Evolutionary conservation across 1,284 basidiomycete genomes (phyloP).

Genomic region (Ustilago xerochloae): DNA sequence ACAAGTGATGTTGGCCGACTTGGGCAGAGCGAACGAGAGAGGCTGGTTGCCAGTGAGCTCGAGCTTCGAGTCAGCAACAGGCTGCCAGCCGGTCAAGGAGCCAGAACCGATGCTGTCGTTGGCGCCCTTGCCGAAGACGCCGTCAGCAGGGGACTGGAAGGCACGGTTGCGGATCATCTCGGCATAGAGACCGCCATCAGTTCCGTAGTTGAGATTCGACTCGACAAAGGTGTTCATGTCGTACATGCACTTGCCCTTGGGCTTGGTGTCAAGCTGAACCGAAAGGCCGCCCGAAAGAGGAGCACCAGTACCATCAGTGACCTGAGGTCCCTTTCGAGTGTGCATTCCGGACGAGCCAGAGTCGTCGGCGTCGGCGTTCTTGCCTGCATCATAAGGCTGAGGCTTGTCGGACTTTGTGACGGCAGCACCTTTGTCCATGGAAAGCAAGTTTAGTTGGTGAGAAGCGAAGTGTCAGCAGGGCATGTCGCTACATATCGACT

Average conservation of each 20-base stretch:
- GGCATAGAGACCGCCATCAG: conserved; percentile 55
- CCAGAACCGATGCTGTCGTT: conserved; percentile 39
- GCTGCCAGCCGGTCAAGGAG: conserved; percentile 42
- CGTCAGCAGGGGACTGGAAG: conserved; percentile 41
- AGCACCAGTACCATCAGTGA: conserved; percentile 14
- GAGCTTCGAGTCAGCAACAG: conserved; percentile 26
- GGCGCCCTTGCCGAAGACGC: conserved; percentile 18
- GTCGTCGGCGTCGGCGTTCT: neutral
- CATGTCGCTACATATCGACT: conserved; percentile 6
- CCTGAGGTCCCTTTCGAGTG: conserved; percentile 18
- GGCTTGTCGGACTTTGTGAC: neutral
- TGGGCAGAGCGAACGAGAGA: conserved; percentile 49
- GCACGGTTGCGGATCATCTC: conserved; percentile 59
- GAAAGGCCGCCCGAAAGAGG: neutral
- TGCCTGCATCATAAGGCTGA: neutral
- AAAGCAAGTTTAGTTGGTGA: too few species aligned
- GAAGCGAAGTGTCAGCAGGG: neutral
- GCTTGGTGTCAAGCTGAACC: conserved; percentile 21
- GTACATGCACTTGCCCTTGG: conserved; percentile 43
- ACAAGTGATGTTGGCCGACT: conserved; percentile 43
- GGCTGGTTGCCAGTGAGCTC: conserved; percentile 30
- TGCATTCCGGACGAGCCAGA: too few species aligned
- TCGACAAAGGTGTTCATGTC: conserved; percentile 54
- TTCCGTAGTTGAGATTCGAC: conserved; percentile 54
- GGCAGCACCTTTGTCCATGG: conserved; percentile 1